These are phyloP conservation scores for Toxicodendron radicans DNA, from an alignment of 345 rosid genomes.

Conservation along the genomic window DNA sequence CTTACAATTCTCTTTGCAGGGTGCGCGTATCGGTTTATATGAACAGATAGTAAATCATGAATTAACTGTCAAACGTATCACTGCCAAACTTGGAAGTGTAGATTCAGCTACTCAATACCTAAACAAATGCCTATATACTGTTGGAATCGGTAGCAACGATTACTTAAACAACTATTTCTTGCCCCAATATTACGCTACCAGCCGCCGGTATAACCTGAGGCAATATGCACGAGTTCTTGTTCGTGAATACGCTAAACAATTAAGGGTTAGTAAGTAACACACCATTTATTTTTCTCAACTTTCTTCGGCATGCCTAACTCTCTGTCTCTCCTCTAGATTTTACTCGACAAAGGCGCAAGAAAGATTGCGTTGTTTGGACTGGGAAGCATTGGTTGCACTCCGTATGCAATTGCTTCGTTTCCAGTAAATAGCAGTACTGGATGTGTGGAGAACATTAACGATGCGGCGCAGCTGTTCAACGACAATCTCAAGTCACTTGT, in stretches of 20 bases:
- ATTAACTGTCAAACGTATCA: slow-evolving; percentile 2
- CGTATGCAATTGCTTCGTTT: slow-evolving; percentile 32
- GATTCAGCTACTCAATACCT: slow-evolving; percentile 8
- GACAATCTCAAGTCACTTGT: slow-evolving; percentile 48
- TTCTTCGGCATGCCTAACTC: not conserved
- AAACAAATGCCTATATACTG: slow-evolving; percentile 30
- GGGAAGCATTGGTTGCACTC: slow-evolving; percentile 74
- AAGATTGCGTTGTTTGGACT: slow-evolving; percentile 53
- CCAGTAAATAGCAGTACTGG: slow-evolving; percentile 26
- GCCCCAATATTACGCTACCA: slow-evolving; percentile 17
- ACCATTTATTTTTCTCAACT: not conserved
- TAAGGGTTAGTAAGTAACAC: slow-evolving; percentile 30
- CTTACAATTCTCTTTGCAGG: slow-evolving; percentile 34
- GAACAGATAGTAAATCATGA: slow-evolving; percentile 36
- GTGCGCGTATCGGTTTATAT: slow-evolving; percentile 41
- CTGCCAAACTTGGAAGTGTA: not conserved
- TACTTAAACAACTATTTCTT: slow-evolving; percentile 40
- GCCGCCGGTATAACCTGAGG: slow-evolving; percentile 5
- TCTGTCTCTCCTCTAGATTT: slow-evolving; percentile 28
- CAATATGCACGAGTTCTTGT: slow-evolving; percentile 28
- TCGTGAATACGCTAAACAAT: slow-evolving; percentile 15
- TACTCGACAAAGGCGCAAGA: slow-evolving; percentile 58
- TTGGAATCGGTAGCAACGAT: slow-evolving; percentile 42
- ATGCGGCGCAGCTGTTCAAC: slow-evolving; percentile 53
- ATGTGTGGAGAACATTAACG: slow-evolving; percentile 43